Base-by-base conservation (phyloP, 1,139 yeast species). In the Scheffersomyces segobiensis region DNA sequence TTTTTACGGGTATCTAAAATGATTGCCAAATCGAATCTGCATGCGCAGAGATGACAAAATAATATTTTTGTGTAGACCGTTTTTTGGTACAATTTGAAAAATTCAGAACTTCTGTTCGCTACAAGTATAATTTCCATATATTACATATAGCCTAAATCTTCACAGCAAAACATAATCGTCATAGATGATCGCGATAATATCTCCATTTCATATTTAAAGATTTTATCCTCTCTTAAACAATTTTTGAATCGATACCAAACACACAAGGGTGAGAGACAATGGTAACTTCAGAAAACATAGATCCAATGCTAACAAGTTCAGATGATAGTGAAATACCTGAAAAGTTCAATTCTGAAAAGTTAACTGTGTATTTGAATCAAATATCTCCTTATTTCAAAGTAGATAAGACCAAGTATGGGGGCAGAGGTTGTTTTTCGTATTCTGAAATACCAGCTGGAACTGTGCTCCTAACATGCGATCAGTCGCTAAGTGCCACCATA, bases 341-440 rank as follows among this genome's bases (percentile, higher is more conserved):
- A 10, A 32, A 32, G 3, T 1, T 32, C 17, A 32, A 7, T 32
- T 14, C 26, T 3, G 24, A 48, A 24, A 8, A 19, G 14, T 8
- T n/a, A 8, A 19, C n/a, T 3, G 24, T 2, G 17, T 48, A 48
- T 8, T 24, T 56, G 20, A 55, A 57, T 17, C 60, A 52, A 21
- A 58, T 69, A 49, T 76, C 79, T 2, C 71, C 73, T 0, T 62
- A 57, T 63, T 83, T 83, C 64, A 69, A 68, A 7, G 77, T 85
- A 3, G 65, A 69, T 7, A 70, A 73, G 49, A 84, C 88, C 4
- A 70, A 70, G 52, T 83, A 82, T 63, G 87, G 90, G 7, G 91
- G 93, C 14, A 77, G 92, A 60, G 91, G 92, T 1, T 87, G 89
- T 62, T 87, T 85, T 68, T 83, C 91, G 18, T 65, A 63, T 2